A percentile compares a stretch with the other conserved stretches of the same genome.
These are phyloP conservation scores for Tetraselmis chui DNA, from an alignment of 139 green algal species.

Conservation along the genomic window DNA sequence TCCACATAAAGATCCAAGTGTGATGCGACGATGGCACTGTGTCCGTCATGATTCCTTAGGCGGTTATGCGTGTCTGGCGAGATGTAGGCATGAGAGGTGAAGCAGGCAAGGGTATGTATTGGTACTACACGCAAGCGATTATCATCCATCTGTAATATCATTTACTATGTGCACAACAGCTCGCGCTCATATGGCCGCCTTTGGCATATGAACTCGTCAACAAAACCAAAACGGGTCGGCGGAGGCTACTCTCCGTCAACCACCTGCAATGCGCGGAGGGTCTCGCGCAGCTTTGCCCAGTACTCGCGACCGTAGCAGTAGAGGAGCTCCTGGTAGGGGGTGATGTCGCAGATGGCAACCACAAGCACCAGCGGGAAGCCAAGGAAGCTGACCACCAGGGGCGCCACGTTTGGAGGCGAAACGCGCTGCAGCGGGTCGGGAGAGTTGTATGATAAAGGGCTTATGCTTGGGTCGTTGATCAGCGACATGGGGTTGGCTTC, in stretches of 20 bases:
- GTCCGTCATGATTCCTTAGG: too few relatives aligned
- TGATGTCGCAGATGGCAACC: neutral
- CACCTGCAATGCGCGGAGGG: neutral
- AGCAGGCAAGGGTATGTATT: too few relatives aligned
- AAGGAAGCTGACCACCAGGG: neutral
- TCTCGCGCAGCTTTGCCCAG: neutral
- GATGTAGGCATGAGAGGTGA: too few relatives aligned
- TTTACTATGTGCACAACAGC: too few relatives aligned
- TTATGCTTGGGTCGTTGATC: neutral
- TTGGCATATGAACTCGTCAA: too few relatives aligned
- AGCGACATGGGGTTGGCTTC: neutral
- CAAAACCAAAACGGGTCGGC: too few relatives aligned
- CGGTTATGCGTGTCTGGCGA: too few relatives aligned
- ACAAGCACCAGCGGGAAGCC: neutral
- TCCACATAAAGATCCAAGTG: too few relatives aligned
- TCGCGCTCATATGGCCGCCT: too few relatives aligned
- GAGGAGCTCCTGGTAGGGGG: neutral
- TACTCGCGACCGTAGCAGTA: neutral
- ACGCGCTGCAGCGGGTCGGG: neutral
- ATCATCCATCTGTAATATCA: too few relatives aligned
- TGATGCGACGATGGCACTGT: too few relatives aligned
- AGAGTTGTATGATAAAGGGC: neutral
- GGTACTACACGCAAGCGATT: too few relatives aligned
- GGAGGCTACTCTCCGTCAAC: neutral
- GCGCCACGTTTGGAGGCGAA: neutral